These are phyloP conservation scores for Citrus reticulata DNA, from an alignment of 345 rosid genomes.

Conservation along the genomic window DNA sequence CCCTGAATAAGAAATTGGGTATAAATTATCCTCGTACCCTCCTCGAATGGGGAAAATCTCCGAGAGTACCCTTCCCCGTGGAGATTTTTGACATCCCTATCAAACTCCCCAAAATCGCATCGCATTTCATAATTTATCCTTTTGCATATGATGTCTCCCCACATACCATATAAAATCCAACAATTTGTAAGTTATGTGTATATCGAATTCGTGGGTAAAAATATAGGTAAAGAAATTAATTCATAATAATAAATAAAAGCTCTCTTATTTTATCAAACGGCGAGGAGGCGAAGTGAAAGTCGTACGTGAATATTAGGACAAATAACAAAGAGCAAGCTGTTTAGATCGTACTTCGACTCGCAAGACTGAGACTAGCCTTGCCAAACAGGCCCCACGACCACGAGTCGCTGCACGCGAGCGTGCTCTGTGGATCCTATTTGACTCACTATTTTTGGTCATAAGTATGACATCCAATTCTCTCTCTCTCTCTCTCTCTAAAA, in stretches of 20 bases:
- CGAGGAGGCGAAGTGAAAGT: background rate
- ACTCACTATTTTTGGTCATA: constrained; percentile 9
- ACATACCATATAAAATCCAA: background rate
- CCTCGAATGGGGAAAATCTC: no score
- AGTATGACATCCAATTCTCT: constrained; percentile 8
- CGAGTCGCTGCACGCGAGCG: constrained; percentile 31
- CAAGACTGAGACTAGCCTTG: background rate
- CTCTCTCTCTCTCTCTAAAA: background rate
- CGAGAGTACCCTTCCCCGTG: no score
- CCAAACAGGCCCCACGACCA: constrained; percentile 33
- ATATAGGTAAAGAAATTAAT: background rate
- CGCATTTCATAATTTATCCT: background rate
- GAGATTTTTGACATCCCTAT: no score
- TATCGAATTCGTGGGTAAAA: background rate
- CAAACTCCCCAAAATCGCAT: background rate
- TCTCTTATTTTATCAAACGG: background rate
- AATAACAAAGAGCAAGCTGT: background rate
- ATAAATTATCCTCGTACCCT: no score
- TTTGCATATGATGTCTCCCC: background rate
- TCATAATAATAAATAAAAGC: no score
- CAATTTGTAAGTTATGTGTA: no score
- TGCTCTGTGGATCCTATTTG: constrained; percentile 37
- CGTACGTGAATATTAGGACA: background rate
- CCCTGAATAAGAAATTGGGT: no score
- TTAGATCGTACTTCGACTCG: constrained; percentile 20